Conservation (phyloP, 495 filamentous ascomycete species). For the Hamigera avellanea region DNA sequence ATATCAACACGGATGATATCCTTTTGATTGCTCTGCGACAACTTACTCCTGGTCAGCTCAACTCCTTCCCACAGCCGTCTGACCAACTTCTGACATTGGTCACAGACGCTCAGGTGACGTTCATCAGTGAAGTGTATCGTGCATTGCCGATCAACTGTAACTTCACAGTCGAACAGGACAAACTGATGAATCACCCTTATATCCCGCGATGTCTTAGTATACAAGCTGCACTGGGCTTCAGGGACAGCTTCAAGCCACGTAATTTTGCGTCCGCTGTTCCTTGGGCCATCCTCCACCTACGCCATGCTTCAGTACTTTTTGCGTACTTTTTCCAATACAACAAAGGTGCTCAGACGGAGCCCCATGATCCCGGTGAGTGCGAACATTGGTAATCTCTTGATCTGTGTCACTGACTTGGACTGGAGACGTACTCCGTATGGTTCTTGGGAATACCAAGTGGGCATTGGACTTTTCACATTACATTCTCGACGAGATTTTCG, state of each 20-base stretch:
- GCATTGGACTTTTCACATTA: conserved; percentile 56
- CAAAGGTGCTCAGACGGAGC: conserved; percentile 36
- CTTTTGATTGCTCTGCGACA: conserved; percentile 47
- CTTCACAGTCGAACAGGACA: conserved; percentile 59
- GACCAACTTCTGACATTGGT: neutral
- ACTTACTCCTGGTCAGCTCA: conserved; percentile 37
- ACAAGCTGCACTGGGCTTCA: conserved; percentile 56
- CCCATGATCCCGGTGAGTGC: conserved; percentile 51
- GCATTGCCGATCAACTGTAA: conserved; percentile 57
- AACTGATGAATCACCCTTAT: conserved; percentile 53
- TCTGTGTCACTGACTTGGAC: conserved; percentile 10
- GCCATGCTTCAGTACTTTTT: conserved; percentile 57
- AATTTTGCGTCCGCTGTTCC: conserved; percentile 56
- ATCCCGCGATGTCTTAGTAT: conserved; percentile 61
- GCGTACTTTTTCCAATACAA: conserved; percentile 44
- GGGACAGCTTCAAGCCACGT: conserved; percentile 45
- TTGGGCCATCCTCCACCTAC: conserved; percentile 60
- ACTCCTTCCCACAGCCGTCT: neutral
- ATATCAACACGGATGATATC: conserved; percentile 61
- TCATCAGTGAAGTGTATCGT: conserved; percentile 52
- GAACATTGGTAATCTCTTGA: conserved; percentile 7
- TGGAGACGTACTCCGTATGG: conserved; percentile 29
- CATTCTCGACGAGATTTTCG: conserved; percentile 55
- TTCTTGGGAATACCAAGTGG: conserved; percentile 46
- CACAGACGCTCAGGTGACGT: conserved; percentile 33